Evolutionary conservation across 2,329 filamentous ascomycete species (phyloP), one percentile per base, ranked within the genome.

Genomic region (Clonostachys sp.): DNA sequence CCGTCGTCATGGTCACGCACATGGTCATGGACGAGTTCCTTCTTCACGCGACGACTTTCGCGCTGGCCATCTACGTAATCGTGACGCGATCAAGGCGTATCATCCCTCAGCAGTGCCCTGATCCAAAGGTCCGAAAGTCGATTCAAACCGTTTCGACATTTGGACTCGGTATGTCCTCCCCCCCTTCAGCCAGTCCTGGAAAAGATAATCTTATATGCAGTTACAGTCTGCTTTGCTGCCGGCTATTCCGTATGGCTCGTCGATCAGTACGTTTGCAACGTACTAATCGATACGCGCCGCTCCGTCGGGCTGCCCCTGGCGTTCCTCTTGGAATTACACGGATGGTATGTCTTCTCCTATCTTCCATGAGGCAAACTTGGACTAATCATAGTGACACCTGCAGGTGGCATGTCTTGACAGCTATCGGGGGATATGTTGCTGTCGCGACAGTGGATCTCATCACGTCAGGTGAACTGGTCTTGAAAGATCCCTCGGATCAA

Each of bases 1-100:
- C 52, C 3, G 45, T 61, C 5, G 64, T 71, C 5, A 71, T 71
- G 63, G 58, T 68, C 6, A 61, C 65, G 0, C 68, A 71, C 35
- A 70, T 71, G 60, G 61, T 63, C 13, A 65, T 71, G 65, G 66
- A 71, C 30, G 68, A 71, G 45, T 71, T 71, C 24, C 39, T 71
- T 1, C 55, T 71, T 1, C 68, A 71, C 42, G 67, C 67, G 0
- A 55, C 57, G 0, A 52, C 59, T 0, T 71, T 71, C 51, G 67
- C 61, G 0, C 5, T 66, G 3, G 59, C 57, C 0, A 60, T 70
- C 1, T 65, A 59, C 30, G 39, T 68, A 12, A 68, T 71, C 38
- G 64, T 58, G 5, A 58, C 54, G 2, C 54, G 57, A 1, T 54
- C 61, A 2, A 48, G 59, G 17, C 57, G 51, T 24, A 49, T 68